phyloP scores from a whole-genome alignment of 192 early-diverging fungal species.

The Hyaloraphidium curvatum region DNA sequence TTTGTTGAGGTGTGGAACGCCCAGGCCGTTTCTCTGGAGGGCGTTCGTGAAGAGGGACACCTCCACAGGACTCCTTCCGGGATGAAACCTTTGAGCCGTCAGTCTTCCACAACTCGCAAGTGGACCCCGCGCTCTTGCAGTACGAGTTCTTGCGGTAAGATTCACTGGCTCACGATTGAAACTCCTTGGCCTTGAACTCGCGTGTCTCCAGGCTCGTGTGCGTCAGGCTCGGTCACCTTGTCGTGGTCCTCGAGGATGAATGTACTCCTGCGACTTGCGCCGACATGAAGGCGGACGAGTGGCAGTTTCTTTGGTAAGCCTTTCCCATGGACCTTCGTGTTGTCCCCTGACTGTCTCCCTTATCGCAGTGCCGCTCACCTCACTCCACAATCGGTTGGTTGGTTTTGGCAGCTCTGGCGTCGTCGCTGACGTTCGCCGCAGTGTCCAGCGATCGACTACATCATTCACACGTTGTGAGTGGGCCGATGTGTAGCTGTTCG shows the following conservation, averaged over 20 bases:
- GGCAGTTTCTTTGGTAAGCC: constrained; percentile 84
- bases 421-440: constrained; percentile 9
- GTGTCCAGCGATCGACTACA: constrained; percentile 83
- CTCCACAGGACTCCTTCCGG: too few species aligned
- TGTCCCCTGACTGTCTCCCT: background rate
- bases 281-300: constrained; percentile 84
- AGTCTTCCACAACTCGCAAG: too few species aligned
- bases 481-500: too few species aligned
- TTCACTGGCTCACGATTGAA: too few species aligned
- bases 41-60: too few species aligned
- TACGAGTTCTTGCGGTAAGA: too few species aligned
- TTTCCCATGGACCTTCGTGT: too few species aligned
- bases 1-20: too few species aligned
- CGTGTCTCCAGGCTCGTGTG: constrained; percentile 81
- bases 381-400: constrained; percentile 40
- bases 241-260: constrained; percentile 49
- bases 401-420: background rate
- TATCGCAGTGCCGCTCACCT: constrained; percentile 49
- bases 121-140: too few species aligned
- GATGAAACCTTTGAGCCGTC: too few species aligned
- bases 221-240: constrained; percentile 58
- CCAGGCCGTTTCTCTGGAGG: too few species aligned
- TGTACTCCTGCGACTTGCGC: constrained; percentile 60
- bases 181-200: too few species aligned
- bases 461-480: constrained; percentile 84